phyloP scores from a whole-genome alignment of 2,329 filamentous ascomycete species.

The Alternaria panax region DNA sequence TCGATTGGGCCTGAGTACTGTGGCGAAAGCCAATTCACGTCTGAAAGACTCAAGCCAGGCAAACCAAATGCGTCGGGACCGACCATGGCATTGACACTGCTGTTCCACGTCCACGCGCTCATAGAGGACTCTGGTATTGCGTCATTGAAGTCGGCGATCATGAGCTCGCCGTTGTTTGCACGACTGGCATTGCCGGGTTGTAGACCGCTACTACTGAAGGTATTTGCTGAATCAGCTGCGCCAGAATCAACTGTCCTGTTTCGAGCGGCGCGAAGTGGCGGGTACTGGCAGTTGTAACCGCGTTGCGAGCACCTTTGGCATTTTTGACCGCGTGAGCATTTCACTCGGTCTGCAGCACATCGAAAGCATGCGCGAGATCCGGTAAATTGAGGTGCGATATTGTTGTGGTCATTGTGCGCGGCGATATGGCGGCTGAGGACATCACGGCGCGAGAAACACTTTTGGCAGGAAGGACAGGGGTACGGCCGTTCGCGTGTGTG shows the following conservation, averaged over 20 bases:
- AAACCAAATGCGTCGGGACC: slow-evolving; percentile 5
- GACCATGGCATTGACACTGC: neutral
- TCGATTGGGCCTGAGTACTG: slow-evolving; percentile 14
- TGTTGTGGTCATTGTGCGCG: slow-evolving; percentile 12
- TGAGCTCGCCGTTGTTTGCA: neutral
- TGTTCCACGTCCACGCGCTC: slow-evolving; percentile 1
- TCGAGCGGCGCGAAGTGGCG: slow-evolving; percentile 9
- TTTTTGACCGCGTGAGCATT: slow-evolving; percentile 37
- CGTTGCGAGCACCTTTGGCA: slow-evolving; percentile 36
- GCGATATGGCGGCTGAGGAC: slow-evolving; percentile 14
- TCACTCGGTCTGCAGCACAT: slow-evolving; percentile 37
- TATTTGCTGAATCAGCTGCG: neutral
- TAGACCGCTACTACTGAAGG: neutral
- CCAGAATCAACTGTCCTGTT: neutral
- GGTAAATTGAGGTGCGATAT: neutral
- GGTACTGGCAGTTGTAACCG: slow-evolving; percentile 31
- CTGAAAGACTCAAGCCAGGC: slow-evolving; percentile 10
- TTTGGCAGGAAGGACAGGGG: slow-evolving; percentile 16
- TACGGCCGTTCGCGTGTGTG: slow-evolving; percentile 23
- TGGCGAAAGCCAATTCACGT: slow-evolving; percentile 19
- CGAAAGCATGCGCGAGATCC: slow-evolving; percentile 32
- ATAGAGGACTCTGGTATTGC: neutral
- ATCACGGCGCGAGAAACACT: slow-evolving; percentile 15
- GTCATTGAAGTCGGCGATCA: neutral
- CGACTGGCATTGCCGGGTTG: neutral